Evolutionary conservation across 2,329 filamentous ascomycete genomes (phyloP).

Genomic region (Penicillium sp.): DNA sequence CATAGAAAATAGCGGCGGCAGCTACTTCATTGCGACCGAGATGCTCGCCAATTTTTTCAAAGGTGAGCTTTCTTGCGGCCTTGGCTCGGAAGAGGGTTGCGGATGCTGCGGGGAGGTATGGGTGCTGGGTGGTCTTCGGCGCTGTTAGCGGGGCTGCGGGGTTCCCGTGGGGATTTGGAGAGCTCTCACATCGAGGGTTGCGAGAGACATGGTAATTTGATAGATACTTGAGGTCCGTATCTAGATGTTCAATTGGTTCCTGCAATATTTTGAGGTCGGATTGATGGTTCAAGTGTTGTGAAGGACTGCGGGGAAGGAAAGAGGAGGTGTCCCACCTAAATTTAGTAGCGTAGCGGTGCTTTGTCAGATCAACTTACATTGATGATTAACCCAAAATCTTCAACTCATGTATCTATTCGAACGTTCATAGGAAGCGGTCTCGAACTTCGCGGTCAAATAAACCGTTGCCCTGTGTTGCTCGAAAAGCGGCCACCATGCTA

Average conservation of each 20-base stretch:
- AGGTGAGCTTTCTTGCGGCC: conserved; percentile 71
- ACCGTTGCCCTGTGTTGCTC: no score
- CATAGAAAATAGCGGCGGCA: conserved; percentile 87
- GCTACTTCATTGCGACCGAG: conserved; percentile 81
- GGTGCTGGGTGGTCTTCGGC: conserved; percentile 36
- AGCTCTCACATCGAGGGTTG: conserved; percentile 45
- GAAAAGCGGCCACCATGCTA: no score
- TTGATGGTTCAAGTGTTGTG: background rate
- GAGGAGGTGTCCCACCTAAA: background rate
- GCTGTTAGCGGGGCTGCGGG: conserved; percentile 4
- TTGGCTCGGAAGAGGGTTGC: conserved; percentile 80
- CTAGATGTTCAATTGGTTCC: background rate
- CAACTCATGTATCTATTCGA: background rate
- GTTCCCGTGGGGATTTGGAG: background rate
- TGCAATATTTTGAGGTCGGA: background rate
- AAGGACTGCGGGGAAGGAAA: conserved; percentile 7
- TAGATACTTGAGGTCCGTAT: background rate
- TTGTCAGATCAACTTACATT: background rate
- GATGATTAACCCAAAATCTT: background rate
- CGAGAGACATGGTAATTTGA: conserved; percentile 42
- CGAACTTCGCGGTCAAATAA: background rate
- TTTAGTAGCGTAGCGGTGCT: background rate
- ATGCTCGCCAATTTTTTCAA: conserved; percentile 73
- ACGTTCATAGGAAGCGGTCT: background rate
- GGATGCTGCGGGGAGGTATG: conserved; percentile 70